Evolutionary conservation across 805 yeast genomes (phyloP), one percentile per base, ranked within the genome.

Genomic region (Metschnikowia gelsemii): DNA sequence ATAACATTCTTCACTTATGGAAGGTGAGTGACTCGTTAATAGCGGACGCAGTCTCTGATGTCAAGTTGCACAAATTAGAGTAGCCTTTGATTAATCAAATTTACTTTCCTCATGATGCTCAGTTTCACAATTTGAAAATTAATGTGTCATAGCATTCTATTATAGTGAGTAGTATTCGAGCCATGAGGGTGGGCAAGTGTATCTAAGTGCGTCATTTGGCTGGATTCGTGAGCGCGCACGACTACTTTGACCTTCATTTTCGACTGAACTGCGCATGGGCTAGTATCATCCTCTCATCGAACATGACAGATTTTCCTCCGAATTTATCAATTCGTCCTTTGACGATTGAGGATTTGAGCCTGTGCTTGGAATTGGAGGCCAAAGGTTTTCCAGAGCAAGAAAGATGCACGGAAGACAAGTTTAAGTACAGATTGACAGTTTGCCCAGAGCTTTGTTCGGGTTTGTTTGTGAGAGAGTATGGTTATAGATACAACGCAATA

Each of bases 371-470:
- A 11, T 71, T 90, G 30, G 98, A 91, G 61, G 59, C 61, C 5
- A 59, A 63, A 35, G 88, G 95, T 5, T 88, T 90, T 63, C 79
- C 85, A 2, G 79, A 77, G 25, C 58, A 63, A 11, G 95, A 88
- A 65, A 73, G 95, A 43, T 82, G 87, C 32, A 60, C 86, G 9
- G 57, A 56, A n/a, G 87, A 80, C 37, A 81, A 76, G 50, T 62
- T 70, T 40, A 67, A 65, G 49, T 91, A 87, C 68, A 75, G 97
- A 53, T 71, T 91, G 49, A 73, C 74, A 1, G 79, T 70, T 3
- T 90, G 97, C 60, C 98, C 98, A 8, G 99, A 91, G 61, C 75
- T 91, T 43, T 80, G 93, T 50, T 79, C 90, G 5, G 98, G 98
- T 2, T 72, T 93, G 42, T 93, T 91, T 57, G 72, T 88, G 38